phyloP scores from a whole-genome alignment of 2,329 filamentous ascomycete genomes.

The Aspergillus sp. region DNA sequence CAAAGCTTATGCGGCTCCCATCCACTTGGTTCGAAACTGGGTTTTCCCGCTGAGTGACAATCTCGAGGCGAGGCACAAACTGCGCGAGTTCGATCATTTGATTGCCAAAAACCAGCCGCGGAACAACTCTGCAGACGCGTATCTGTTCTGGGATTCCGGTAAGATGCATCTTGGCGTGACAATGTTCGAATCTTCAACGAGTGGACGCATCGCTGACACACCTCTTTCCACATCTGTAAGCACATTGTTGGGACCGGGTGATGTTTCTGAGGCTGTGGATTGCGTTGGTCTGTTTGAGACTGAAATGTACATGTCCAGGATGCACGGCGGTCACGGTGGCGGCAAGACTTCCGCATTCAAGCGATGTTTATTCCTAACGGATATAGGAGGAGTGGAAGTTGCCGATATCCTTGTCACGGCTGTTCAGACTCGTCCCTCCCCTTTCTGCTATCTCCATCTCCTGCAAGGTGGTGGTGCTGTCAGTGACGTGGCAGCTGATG shows the following conservation, averaged over 20 bases:
- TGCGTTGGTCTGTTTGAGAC: constrained; percentile 50
- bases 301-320: constrained; percentile 57
- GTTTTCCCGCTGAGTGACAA: constrained; percentile 20
- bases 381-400: constrained; percentile 36
- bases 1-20: constrained; percentile 40
- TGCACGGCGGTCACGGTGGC: constrained; percentile 56
- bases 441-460: constrained; percentile 59
- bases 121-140: constrained; percentile 50
- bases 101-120: constrained; percentile 37
- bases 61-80: constrained; percentile 27
- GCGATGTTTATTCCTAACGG: constrained; percentile 57
- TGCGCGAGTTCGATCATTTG: constrained; percentile 34
- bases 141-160: constrained; percentile 48
- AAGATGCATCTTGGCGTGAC: constrained; percentile 51
- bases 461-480: constrained; percentile 56
- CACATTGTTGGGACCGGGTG: constrained; percentile 30
- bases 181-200: constrained; percentile 39
- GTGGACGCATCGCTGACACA: constrained; percentile 7
- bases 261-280: constrained; percentile 37
- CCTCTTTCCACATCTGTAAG: constrained; percentile 4
- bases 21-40: constrained; percentile 40
- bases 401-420: constrained; percentile 40
- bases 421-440: constrained; percentile 45
- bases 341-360: constrained; percentile 63
- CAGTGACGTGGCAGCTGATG: constrained; percentile 38